Conservation (phyloP, 2,329 filamentous ascomycete species). For the Tolypocladium cylindrosporum region DNA sequence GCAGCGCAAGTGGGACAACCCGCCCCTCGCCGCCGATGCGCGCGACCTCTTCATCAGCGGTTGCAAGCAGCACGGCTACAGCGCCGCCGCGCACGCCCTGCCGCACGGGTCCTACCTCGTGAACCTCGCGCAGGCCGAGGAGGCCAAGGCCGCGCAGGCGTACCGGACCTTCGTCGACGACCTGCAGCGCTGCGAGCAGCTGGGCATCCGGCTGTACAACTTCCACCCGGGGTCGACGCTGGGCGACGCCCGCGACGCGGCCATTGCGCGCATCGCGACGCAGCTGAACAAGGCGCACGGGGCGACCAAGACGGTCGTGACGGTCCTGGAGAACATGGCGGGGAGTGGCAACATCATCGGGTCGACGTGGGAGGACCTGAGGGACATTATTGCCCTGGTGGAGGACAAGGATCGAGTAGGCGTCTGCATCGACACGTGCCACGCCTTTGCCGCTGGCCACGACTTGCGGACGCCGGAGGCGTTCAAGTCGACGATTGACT, state of each 20-base stretch:
- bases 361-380: constrained; percentile 73
- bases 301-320: constrained; percentile 66
- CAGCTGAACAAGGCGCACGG: constrained; percentile 76
- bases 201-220: constrained; percentile 91
- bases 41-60: constrained; percentile 58
- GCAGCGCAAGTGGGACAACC: constrained; percentile 88
- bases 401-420: constrained; percentile 77
- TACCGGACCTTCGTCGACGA: constrained; percentile 84
- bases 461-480: constrained; percentile 69
- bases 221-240: constrained; percentile 88
- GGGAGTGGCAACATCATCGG: constrained; percentile 82
- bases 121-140: constrained; percentile 81
- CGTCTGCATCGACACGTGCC: constrained; percentile 94
- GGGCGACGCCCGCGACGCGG: constrained; percentile 54
- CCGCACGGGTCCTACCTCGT: constrained; percentile 96
- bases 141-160: constrained; percentile 71
- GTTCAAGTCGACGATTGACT: constrained; percentile 61
- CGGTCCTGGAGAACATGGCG: constrained; percentile 92
- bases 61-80: constrained; percentile 61
- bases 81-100: constrained; percentile 62
- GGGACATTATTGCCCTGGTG: constrained; percentile 71
- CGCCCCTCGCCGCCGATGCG: constrained; percentile 60
- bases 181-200: constrained; percentile 68
- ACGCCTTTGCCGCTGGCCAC: constrained; percentile 89
- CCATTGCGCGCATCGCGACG: constrained; percentile 67